Evolutionary conservation across 75 land plant genomes (phyloP).

Genomic region (Pseudotsuga menziesii): DNA sequence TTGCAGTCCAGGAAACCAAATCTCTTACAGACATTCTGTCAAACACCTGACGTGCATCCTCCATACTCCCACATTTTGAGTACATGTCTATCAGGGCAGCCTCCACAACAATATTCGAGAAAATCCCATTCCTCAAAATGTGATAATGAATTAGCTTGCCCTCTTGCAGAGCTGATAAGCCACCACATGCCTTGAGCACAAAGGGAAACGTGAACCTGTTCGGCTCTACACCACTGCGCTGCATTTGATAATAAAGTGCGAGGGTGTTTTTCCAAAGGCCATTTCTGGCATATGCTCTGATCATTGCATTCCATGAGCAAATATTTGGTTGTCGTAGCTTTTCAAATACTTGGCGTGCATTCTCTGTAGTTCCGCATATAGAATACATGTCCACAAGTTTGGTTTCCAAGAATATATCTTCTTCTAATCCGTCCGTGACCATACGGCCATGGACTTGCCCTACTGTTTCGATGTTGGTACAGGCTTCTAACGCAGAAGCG

Average conservation of each 20-base stretch:
- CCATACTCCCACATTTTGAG: constrained; percentile 21
- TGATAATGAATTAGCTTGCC: constrained; percentile 25
- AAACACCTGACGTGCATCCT: constrained; percentile 22
- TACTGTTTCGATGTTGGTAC: neutral
- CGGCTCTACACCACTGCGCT: constrained; percentile 10
- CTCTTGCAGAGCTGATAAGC: neutral
- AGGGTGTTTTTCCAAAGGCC: constrained; percentile 22
- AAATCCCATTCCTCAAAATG: constrained; percentile 18
- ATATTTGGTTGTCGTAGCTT: constrained; percentile 14
- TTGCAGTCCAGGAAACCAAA: constrained; percentile 30
- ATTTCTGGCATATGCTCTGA: constrained; percentile 29
- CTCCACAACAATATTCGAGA: constrained; percentile 19
- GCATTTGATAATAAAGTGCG: constrained; percentile 20
- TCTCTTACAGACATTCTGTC: constrained; percentile 23
- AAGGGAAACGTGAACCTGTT: constrained; percentile 27
- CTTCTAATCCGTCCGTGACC: neutral
- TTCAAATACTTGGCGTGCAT: constrained; percentile 6
- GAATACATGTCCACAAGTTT: neutral
- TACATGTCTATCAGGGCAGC: constrained; percentile 37
- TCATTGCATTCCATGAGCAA: constrained; percentile 31
- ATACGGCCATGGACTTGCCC: neutral
- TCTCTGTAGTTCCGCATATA: neutral
- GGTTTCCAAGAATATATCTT: neutral
- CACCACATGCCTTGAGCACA: constrained; percentile 29
- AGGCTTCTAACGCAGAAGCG: neutral